Evolutionary conservation across 805 yeast species (phyloP).

Genomic region (Lipomyces orientalis): DNA sequence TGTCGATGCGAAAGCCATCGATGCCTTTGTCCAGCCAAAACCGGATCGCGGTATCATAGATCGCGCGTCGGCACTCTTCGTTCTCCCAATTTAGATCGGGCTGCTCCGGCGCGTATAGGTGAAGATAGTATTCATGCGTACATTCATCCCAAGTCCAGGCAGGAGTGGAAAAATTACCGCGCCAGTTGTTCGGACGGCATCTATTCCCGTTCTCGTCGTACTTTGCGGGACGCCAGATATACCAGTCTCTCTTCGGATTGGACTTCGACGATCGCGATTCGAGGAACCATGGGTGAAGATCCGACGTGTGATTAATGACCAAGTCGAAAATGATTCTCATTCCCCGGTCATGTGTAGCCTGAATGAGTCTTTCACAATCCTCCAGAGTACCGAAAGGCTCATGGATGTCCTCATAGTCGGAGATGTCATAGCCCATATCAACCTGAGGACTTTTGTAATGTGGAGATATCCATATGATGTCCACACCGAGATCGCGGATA

Average conservation of each 20-base stretch:
- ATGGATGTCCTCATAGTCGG: conserved; percentile 59
- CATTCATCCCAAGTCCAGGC: conserved; percentile 65
- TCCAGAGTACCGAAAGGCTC: conserved; percentile 61
- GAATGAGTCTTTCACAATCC: conserved; percentile 57
- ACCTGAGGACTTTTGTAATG: conserved; percentile 64
- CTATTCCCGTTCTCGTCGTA: conserved; percentile 62
- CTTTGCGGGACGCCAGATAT: conserved; percentile 60
- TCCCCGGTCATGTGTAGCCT: conserved; percentile 55
- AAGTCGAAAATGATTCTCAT: conserved; percentile 60
- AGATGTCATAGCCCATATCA: conserved; percentile 68
- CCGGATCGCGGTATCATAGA: conserved; percentile 51
- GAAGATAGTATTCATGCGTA: conserved; percentile 62
- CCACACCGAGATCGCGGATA: conserved; percentile 56
- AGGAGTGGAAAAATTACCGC: conserved; percentile 57
- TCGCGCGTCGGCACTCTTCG: conserved; percentile 47
- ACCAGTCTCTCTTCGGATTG: conserved; percentile 67
- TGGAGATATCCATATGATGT: conserved; percentile 63
- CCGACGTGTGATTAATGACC: conserved; percentile 64
- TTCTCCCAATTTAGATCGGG: conserved; percentile 71
- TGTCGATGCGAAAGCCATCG: conserved; percentile 65
- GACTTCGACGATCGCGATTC: conserved; percentile 57
- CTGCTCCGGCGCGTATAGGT: conserved; percentile 59
- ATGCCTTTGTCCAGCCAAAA: conserved; percentile 64
- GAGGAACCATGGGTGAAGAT: conserved; percentile 55
- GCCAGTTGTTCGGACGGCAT: conserved; percentile 65